Evolutionary conservation across 805 yeast species (phyloP).

Genomic region (Yarrowia yakushimensis): DNA sequence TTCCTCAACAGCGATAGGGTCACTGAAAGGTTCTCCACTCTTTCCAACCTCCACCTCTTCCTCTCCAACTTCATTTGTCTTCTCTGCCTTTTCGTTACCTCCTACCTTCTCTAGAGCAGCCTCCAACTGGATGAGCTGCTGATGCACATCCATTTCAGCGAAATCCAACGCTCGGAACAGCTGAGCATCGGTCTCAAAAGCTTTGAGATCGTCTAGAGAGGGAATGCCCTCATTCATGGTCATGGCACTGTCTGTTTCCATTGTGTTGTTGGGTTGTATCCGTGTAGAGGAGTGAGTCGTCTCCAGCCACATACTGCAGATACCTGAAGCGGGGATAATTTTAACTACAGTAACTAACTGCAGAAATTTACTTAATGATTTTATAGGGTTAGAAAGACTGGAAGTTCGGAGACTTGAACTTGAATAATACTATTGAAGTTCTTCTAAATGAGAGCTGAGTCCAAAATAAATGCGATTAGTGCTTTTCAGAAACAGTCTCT

Average conservation of each 20-base stretch:
- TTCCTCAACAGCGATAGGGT: background rate
- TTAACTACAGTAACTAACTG: too few species aligned
- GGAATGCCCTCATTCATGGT: background rate
- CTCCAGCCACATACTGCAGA: background rate
- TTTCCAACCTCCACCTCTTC: background rate
- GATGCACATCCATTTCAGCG: constrained; percentile 13
- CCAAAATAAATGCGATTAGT: too few species aligned
- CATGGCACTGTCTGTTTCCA: constrained; percentile 1
- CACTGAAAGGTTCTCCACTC: background rate
- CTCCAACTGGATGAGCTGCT: background rate
- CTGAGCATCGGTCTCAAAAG: background rate
- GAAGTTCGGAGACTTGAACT: background rate
- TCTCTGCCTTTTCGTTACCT: background rate
- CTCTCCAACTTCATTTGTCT: background rate
- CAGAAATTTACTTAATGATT: background rate
- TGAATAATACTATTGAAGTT: background rate
- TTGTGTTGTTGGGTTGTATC: background rate
- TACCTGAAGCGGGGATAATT: background rate
- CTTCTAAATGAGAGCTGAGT: too few species aligned
- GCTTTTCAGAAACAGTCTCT: too few species aligned
- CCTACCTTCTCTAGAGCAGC: background rate
- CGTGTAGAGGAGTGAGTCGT: background rate
- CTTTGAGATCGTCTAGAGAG: background rate
- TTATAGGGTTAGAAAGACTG: background rate
- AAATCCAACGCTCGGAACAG: constrained; percentile 8